A percentile compares a stretch with the other conserved stretches of the same genome.
Conservation (phyloP, 768 basidiomycete species). For the Porpolomopsis calyptriformis region DNA sequence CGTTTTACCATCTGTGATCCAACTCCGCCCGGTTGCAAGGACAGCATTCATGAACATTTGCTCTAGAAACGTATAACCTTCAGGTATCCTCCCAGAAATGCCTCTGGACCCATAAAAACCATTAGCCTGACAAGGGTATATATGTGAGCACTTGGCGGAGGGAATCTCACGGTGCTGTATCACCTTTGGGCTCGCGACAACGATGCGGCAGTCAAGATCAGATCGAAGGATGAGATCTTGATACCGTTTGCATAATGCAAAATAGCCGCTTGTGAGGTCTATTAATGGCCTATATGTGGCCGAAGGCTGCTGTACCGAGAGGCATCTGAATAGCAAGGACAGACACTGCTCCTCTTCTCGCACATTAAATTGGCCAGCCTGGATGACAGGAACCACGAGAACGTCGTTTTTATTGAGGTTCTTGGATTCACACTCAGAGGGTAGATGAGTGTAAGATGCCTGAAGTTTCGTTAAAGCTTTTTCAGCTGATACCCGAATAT, state of each 20-base stretch:
- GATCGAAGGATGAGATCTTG: conserved; percentile 53
- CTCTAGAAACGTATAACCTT: conserved; percentile 86
- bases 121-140: conserved; percentile 61
- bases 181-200: conserved; percentile 83
- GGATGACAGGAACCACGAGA: conserved; percentile 71
- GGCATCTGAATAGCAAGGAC: conserved; percentile 43
- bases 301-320: conserved; percentile 15
- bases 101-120: conserved; percentile 89
- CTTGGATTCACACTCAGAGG: neutral
- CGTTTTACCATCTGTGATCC: conserved; percentile 19
- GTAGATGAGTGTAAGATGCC: conserved; percentile 18
- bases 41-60: conserved; percentile 70
- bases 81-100: conserved; percentile 87
- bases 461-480: conserved; percentile 54
- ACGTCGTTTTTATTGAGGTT: conserved; percentile 27
- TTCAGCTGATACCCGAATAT: conserved; percentile 52
- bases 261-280: conserved; percentile 93
- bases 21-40: conserved; percentile 32
- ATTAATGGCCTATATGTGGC: conserved; percentile 32
- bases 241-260: conserved; percentile 75
- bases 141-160: conserved; percentile 4
- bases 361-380: conserved; percentile 80
- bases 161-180: conserved; percentile 10
- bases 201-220: conserved; percentile 53
- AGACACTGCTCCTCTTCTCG: conserved; percentile 74